These are phyloP conservation scores for Isoetes taiwanensis DNA, from an alignment of 75 land plant genomes.

Conservation along the genomic window DNA sequence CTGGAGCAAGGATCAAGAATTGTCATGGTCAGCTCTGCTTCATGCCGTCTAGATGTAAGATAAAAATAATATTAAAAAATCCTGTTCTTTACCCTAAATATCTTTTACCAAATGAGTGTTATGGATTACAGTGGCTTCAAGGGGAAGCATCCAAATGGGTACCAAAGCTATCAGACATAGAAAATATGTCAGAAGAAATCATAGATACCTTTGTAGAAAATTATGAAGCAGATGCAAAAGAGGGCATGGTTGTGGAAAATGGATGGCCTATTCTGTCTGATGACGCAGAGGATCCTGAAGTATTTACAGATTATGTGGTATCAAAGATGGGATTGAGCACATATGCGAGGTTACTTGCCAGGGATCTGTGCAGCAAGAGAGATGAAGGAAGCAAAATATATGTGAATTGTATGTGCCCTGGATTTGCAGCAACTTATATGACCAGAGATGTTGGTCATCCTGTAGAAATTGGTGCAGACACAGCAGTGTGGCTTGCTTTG, in stretches of 20 bases:
- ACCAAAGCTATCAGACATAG: neutral
- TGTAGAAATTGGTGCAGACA: neutral
- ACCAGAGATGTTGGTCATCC: neutral
- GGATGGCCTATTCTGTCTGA: neutral
- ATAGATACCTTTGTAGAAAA: neutral
- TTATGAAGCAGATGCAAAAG: neutral
- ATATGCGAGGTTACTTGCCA: neutral
- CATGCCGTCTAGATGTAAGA: neutral
- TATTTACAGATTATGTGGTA: neutral
- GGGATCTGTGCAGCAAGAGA: neutral
- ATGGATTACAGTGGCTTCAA: neutral
- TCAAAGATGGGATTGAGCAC: slow-evolving; percentile 1
- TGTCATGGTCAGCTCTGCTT: neutral
- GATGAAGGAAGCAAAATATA: no score
- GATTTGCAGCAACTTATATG: neutral
- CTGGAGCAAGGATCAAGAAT: slow-evolving; percentile 1
- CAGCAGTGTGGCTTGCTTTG: slow-evolving; percentile 5
- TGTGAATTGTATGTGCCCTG: slow-evolving; percentile 1
- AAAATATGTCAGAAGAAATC: neutral
- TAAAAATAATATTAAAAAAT: neutral
- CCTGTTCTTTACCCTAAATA: neutral
- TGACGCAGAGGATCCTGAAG: neutral
- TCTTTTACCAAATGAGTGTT: neutral
- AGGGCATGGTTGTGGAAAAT: neutral
- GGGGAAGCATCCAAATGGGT: neutral